phyloP scores from a whole-genome alignment of 192 early-diverging fungal genomes.

The Coemansia sp. region DNA sequence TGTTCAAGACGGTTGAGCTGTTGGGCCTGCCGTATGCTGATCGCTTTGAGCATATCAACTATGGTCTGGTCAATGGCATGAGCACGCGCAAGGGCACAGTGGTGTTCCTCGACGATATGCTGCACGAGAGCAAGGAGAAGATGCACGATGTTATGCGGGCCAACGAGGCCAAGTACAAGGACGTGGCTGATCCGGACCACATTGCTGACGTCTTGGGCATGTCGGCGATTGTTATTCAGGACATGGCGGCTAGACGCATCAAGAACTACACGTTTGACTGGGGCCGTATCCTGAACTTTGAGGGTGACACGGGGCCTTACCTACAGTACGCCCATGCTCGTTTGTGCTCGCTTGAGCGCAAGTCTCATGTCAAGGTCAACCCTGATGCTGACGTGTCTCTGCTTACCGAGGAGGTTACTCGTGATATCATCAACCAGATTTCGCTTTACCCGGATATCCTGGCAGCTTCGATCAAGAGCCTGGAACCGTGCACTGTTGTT shows the following conservation, averaged over 20 bases:
- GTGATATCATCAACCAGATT: constrained; percentile 72
- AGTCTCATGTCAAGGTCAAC: constrained; percentile 61
- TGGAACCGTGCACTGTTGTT: constrained; percentile 87
- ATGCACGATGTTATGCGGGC: constrained; percentile 91
- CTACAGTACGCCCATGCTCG: constrained; percentile 98
- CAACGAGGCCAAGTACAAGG: constrained; percentile 82
- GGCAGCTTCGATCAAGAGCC: constrained; percentile 58
- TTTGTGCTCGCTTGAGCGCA: constrained; percentile 92
- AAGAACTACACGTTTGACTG: constrained; percentile 95
- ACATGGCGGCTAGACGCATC: constrained; percentile 85
- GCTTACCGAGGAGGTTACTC: constrained; percentile 68
- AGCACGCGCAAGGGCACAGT: constrained; percentile 94
- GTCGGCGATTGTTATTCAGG: constrained; percentile 88
- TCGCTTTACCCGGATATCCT: constrained; percentile 87
- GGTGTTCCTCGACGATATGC: constrained; percentile 94
- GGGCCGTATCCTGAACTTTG: constrained; percentile 89
- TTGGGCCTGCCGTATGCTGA: constrained; percentile 80
- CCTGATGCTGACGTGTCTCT: constrained; percentile 66
- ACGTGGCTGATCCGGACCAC: constrained; percentile 77
- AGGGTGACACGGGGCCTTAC: constrained; percentile 99
- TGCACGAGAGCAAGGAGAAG: constrained; percentile 78
- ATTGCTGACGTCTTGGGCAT: constrained; percentile 90
- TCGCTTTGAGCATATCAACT: constrained; percentile 86
- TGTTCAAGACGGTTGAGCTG: constrained; percentile 89
- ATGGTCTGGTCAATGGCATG: constrained; percentile 94